These are phyloP conservation scores for Pestalotiopsis sp. DNA, from an alignment of 2,329 filamentous ascomycete species.

Conservation along the genomic window DNA sequence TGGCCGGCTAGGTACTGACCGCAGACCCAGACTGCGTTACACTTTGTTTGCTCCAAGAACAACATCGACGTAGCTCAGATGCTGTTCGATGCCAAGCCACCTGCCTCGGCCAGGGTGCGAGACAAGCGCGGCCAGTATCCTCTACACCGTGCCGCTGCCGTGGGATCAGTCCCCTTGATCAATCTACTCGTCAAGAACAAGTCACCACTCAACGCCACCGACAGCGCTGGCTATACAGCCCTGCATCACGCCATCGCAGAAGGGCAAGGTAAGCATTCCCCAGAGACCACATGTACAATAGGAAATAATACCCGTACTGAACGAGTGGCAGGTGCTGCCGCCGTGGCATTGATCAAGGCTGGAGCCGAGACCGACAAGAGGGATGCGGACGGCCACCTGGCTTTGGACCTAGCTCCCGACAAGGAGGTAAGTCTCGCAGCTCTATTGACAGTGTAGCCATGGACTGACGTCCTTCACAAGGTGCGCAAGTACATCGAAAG, in stretches of 20 bases:
- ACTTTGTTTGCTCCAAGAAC: slow-evolving; percentile 89
- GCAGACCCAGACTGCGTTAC: slow-evolving; percentile 72
- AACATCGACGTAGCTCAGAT: slow-evolving; percentile 81
- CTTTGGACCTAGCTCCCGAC: slow-evolving; percentile 86
- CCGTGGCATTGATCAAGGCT: slow-evolving; percentile 78
- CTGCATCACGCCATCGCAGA: slow-evolving; percentile 87
- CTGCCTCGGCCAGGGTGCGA: slow-evolving; percentile 76
- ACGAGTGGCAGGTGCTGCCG: slow-evolving; percentile 67
- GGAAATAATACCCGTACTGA: background rate
- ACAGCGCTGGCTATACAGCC: slow-evolving; percentile 82
- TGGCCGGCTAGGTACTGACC: background rate
- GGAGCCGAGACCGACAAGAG: slow-evolving; percentile 83
- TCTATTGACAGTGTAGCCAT: background rate
- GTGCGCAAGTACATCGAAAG: slow-evolving; percentile 77
- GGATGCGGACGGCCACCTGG: slow-evolving; percentile 70
- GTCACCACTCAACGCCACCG: slow-evolving; percentile 83
- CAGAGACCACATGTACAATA: background rate
- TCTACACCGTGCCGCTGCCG: slow-evolving; percentile 87
- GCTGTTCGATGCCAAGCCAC: slow-evolving; percentile 70
- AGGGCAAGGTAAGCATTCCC: slow-evolving; percentile 59
- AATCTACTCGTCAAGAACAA: slow-evolving; percentile 75
- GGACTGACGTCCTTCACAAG: slow-evolving; percentile 39
- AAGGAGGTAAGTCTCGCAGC: slow-evolving; percentile 63
- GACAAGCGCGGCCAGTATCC: slow-evolving; percentile 89
- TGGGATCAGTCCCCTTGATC: slow-evolving; percentile 87